Evolutionary conservation across 164 flowering plant genomes (phyloP).

Genomic region (Vitis rotundifolia): DNA sequence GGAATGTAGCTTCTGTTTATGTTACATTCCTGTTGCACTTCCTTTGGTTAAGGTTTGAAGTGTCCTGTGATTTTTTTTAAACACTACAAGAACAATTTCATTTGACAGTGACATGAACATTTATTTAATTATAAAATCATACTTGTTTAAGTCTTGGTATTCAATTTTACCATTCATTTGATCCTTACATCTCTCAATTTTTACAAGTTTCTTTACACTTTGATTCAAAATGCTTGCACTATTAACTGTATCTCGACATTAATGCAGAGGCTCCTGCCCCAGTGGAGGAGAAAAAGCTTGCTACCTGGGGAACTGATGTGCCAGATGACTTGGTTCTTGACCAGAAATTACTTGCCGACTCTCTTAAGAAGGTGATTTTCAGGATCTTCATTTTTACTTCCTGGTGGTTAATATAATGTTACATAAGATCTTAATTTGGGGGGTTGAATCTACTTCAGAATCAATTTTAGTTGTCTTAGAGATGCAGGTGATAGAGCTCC

Average conservation of each 20-base stretch:
- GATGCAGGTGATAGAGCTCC: no score
- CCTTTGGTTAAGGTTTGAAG: no score
- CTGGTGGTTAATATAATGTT: neutral
- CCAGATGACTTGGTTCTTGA: constrained; percentile 83
- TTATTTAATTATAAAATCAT: no score
- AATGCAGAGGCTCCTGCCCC: constrained; percentile 49
- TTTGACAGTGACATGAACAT: no score
- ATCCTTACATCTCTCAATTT: neutral
- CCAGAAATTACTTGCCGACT: constrained; percentile 56
- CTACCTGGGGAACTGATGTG: constrained; percentile 89
- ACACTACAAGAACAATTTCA: no score
- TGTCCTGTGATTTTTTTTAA: no score
- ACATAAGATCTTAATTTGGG: neutral
- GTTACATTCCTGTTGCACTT: no score
- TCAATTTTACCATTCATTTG: neutral
- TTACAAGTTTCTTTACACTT: neutral
- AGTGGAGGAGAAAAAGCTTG: constrained; percentile 65
- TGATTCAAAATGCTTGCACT: neutral
- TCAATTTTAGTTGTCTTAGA: neutral
- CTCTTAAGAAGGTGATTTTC: constrained; percentile 71
- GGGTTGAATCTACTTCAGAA: neutral
- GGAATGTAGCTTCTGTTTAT: no score
- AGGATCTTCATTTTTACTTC: neutral
- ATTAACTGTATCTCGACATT: neutral
- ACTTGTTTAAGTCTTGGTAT: no score